Base-by-base conservation (phyloP, 2,329 filamentous ascomycete genomes). In the Myotisia sp. region DNA sequence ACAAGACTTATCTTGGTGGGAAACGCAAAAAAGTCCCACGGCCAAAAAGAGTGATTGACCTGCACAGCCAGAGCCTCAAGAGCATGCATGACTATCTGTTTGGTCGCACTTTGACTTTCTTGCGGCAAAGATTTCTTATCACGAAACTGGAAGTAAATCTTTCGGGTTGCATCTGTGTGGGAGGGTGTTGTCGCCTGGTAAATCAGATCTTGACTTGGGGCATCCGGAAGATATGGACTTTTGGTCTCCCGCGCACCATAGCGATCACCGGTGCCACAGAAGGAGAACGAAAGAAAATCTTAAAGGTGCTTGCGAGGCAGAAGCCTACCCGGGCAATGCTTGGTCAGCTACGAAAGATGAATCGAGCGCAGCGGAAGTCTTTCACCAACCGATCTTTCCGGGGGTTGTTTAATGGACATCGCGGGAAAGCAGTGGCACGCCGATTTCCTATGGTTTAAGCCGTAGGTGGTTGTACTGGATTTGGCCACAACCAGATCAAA, bases 51-150 rank as follows among this genome's bases (percentile, higher is more conserved):
- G n/a, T n/a, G n/a, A 32, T 32, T 17, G 12, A 23, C 3, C 29
- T 22, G 2, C 45, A 47, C 24, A 33, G 37, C 7, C 36, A 35
- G 6, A 39, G 37, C 10, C 38, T 43, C 29, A 32, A 39, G 20
- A 44, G 42, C 6, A 30, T 48, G 36, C 37, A 39, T 12, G 40
- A 47, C 21, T 39, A 40, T 21, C 40, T 48, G 4, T 48, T 44
- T 43, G 46, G 44, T 10, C 44, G 43, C 4, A 47, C 43, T 1
- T 20, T 48, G 27, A 42, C 38, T 2, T 47, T 47, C 20, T 36
- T 47, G n/a, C 44, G 46, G 8, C 44, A 47, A 26, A 39, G 21
- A 6, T 38, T 47, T 19, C 37, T 30, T 3, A 23, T 48, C n/a
- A 28, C 37, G 1, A 26, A 40, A 16, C 38, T 48, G 7, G 39